Base-by-base conservation (phyloP, 768 basidiomycete genomes). In the Pleurotus tuoliensis region DNA sequence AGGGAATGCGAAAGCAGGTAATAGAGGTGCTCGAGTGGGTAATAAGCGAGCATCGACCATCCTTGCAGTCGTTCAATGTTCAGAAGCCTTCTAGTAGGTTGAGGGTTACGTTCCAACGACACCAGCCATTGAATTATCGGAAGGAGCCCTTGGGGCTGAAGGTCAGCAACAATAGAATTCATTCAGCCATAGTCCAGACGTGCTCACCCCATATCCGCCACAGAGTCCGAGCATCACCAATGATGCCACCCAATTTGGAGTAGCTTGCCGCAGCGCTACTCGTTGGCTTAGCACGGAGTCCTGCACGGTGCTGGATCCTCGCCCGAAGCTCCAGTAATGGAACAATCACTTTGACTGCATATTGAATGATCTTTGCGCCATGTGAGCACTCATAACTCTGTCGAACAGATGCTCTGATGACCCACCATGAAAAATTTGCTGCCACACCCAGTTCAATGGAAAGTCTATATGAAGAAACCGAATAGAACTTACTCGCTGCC, bases 71-170 rank as follows among this genome's bases (percentile, higher is more conserved):
- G 86, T 66, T 92, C 90, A 44, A 92, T 88, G 0, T 81, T 88
- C 49, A 86, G 81, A 27, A 92, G 76, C 44, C 77, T 77, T 2
- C 84, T 80, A 2, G 90, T 92, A 3, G 87, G 84, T 11, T 84
- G 84, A 1, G 84, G 85, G 40, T 70, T 81, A n/a, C 83, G 82
- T 67, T 91, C 90, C 62, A 92, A 68, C 1, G 86, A 79, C 15
- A 88, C 83, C 47, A 92, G 76, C 90, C 90, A 92, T 64, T 90
- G 87, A 44, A 91, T 68, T 41, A 90, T 90, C 22, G 88, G 87
- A 15, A 92, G 71, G n/a, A 91, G 71, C 47, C 90, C 90, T 92
- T 58, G 16, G 54, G 34, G 48, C 24, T 50, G 34, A 60, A 20
- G 45, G 40, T 15, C n/a, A 13, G 38, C 41, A 44, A 44, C 41